These are phyloP conservation scores for Nothopassalora personata DNA, from an alignment of 2,329 filamentous ascomycete species.

Conservation along the genomic window DNA sequence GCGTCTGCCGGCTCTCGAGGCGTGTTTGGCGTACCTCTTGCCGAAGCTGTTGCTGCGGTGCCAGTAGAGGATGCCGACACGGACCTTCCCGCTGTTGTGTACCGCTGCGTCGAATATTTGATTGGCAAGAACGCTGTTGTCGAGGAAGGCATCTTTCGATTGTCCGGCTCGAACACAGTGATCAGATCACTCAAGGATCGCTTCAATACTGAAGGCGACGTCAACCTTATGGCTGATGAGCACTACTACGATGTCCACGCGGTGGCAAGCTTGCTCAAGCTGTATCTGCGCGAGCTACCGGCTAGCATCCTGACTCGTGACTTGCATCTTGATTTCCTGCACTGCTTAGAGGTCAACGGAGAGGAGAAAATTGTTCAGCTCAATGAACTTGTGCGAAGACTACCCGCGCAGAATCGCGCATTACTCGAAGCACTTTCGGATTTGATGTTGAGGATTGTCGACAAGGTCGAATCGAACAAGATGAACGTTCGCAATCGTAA, in stretches of 20 bases:
- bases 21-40: conserved; percentile 79
- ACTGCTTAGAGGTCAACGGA: conserved; percentile 62
- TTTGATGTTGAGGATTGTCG: conserved; percentile 87
- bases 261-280: conserved; percentile 86
- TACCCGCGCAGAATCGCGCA: conserved; percentile 75
- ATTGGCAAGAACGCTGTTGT: conserved; percentile 71
- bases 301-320: conserved; percentile 87
- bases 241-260: conserved; percentile 94
- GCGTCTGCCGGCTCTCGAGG: conserved; percentile 30
- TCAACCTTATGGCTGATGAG: conserved; percentile 73
- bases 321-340: conserved; percentile 80
- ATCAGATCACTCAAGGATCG: conserved; percentile 87
- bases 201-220: conserved; percentile 88
- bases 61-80: conserved; percentile 66
- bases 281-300: conserved; percentile 88
- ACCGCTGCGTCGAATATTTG: conserved; percentile 90
- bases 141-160: conserved; percentile 93
- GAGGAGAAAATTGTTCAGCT: conserved; percentile 74
- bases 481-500: conserved; percentile 86
- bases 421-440: conserved; percentile 79
- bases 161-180: conserved; percentile 93
- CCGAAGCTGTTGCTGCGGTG: conserved; percentile 79
- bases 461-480: conserved; percentile 85
- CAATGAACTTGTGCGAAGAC: conserved; percentile 69
- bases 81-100: conserved; percentile 84